Conservation (phyloP, 768 basidiomycete species). For the Symmetrospora coprosmae region DNA sequence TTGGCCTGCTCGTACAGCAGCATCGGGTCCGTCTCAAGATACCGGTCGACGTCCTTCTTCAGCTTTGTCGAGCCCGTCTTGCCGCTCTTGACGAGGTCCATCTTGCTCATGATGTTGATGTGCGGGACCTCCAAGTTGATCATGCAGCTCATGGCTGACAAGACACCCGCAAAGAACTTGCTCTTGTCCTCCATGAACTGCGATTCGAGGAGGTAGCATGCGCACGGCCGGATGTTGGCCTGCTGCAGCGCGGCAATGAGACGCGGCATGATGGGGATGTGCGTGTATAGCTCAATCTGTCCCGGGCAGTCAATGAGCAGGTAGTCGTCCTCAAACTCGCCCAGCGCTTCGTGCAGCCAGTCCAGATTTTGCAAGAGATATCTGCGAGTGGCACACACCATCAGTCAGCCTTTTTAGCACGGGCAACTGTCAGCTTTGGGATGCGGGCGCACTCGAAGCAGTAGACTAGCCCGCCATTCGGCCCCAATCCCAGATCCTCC, state of each 20-base stretch:
- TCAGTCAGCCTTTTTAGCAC: background rate
- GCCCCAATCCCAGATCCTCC: slow-evolving; percentile 84
- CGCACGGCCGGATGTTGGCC: slow-evolving; percentile 71
- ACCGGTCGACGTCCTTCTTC: slow-evolving; percentile 75
- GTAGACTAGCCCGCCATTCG: slow-evolving; percentile 91
- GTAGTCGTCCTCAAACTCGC: slow-evolving; percentile 90
- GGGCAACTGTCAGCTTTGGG: slow-evolving; percentile 30
- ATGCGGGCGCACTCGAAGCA: slow-evolving; percentile 93
- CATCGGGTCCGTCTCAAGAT: slow-evolving; percentile 87
- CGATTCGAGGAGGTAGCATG: slow-evolving; percentile 83
- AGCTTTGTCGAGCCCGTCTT: slow-evolving; percentile 35
- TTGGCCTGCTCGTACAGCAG: slow-evolving; percentile 49
- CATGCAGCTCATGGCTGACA: slow-evolving; percentile 98
- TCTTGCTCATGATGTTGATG: slow-evolving; percentile 97
- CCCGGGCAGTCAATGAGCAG: slow-evolving; percentile 77
- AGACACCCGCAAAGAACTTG: slow-evolving; percentile 94
- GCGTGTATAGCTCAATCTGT: slow-evolving; percentile 96
- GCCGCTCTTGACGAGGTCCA: slow-evolving; percentile 68
- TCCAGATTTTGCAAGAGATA: slow-evolving; percentile 94
- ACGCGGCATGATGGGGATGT: slow-evolving; percentile 87
- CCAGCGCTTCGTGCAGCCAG: slow-evolving; percentile 93
- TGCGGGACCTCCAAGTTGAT: slow-evolving; percentile 91
- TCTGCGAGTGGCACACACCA: slow-evolving; percentile 42
- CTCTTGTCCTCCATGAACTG: slow-evolving; percentile 99
- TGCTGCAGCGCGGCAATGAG: slow-evolving; percentile 53